Percentiles rank a stretch among this genome's conserved stretches.
Conservation (phyloP, 169 alveolate genomes). For the Cryptosporidium xiaoi region DNA sequence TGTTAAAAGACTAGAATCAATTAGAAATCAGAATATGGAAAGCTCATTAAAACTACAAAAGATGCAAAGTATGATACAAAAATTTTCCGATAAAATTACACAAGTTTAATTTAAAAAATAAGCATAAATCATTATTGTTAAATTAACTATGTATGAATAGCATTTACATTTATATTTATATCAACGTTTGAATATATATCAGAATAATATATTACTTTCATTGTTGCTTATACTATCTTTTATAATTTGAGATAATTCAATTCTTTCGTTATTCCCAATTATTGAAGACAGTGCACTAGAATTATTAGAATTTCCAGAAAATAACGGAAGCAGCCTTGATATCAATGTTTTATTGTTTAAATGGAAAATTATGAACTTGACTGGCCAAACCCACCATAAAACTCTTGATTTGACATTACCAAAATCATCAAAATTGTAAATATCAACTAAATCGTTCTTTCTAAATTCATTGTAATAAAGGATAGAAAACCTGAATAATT, state of each 20-base stretch:
- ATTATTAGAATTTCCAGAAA: constrained; percentile 64
- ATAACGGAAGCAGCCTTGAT: constrained; percentile 52
- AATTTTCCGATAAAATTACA: constrained; percentile 46
- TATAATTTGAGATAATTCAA: constrained; percentile 52
- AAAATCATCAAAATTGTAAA: constrained; percentile 27
- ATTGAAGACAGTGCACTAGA: constrained; percentile 32
- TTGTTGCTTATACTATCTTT: background rate
- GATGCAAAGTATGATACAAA: constrained; percentile 47
- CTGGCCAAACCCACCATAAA: constrained; percentile 74
- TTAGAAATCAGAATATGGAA: constrained; percentile 51
- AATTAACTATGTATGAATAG: background rate
- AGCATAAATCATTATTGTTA: background rate
- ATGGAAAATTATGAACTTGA: constrained; percentile 39
- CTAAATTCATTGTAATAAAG: constrained; percentile 33
- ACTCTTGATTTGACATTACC: constrained; percentile 48
- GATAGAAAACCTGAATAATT: constrained; percentile 28
- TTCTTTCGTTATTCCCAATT: constrained; percentile 28
- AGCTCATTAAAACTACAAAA: constrained; percentile 35
- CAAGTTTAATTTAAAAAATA: constrained; percentile 9
- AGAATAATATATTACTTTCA: constrained; percentile 6
- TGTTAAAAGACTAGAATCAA: constrained; percentile 36
- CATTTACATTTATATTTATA: background rate
- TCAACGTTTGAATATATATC: background rate
- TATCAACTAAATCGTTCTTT: constrained; percentile 52
- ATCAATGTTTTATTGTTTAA: constrained; percentile 26